Conservation (phyloP, 2,329 filamentous ascomycete species). For the Aspergillus floridensis region DNA sequence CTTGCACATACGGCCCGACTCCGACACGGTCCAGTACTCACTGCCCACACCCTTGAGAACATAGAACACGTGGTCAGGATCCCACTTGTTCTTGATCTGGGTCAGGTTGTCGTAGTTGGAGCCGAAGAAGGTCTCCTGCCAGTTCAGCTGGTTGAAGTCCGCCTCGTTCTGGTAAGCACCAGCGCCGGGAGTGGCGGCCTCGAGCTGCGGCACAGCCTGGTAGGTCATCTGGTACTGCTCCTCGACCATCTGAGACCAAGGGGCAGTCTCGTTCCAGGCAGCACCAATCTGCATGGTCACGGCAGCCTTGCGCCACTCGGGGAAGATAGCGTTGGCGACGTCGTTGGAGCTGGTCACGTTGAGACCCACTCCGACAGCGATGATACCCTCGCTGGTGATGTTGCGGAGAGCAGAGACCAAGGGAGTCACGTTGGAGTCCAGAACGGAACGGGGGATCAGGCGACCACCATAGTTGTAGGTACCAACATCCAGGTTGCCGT, state of each 20-base stretch:
- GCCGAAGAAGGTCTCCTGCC: conserved; percentile 44
- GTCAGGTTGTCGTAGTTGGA: conserved; percentile 38
- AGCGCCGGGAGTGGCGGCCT: conserved; percentile 38
- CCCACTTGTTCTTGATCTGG: conserved; percentile 42
- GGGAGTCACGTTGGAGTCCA: conserved; percentile 29
- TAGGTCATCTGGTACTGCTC: conserved; percentile 41
- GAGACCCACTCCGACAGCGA: conserved; percentile 40
- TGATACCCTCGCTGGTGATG: conserved; percentile 33
- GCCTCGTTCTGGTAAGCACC: conserved; percentile 46
- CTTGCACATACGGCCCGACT: conserved; percentile 31
- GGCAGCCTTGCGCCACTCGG: conserved; percentile 39
- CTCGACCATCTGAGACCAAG: conserved; percentile 36
- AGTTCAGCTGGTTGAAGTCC: conserved; percentile 42
- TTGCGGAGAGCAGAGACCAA: conserved; percentile 34
- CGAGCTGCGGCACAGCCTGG: conserved; percentile 39
- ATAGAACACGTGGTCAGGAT: conserved; percentile 43
- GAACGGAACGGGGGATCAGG: conserved; percentile 35
- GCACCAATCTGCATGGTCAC: conserved; percentile 37
- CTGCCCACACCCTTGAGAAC: conserved; percentile 40
- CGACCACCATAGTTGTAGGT: conserved; percentile 32
- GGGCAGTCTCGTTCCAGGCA: conserved; percentile 39
- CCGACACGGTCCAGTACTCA: conserved; percentile 34
- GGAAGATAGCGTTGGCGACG: conserved; percentile 41
- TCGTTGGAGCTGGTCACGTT: conserved; percentile 38
- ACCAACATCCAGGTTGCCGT: conserved; percentile 27